Evolutionary conservation across 2,329 filamentous ascomycete species (phyloP), one percentile per base, ranked within the genome.

Genomic region (Aquanectria penicillioides): DNA sequence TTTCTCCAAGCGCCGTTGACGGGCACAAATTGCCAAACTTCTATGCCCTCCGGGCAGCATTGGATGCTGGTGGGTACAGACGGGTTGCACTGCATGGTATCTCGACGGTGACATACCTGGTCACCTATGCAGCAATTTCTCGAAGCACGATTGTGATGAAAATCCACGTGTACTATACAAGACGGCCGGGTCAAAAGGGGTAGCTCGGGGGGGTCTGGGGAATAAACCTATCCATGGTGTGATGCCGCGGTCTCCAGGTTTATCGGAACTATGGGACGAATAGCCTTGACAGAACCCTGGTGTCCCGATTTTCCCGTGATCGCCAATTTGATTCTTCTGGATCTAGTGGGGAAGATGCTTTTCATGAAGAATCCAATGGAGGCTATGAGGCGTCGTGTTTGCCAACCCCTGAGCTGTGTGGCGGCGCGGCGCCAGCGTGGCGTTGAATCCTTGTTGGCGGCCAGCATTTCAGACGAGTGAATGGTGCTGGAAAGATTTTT

Each of bases 401-500:
- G 43, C 40, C 15, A 48, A 58, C 65, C 66, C 64, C 64, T 66
- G 64, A 69, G 48, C 51, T 58, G 61, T 65, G 66, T 67, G 64
- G 66, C 66, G 59, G 52, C 55, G 31, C 44, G 61, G 43, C 59
- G 59, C 57, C 40, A 53, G 22, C 55, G 47, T 58, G 28, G 62
- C 43, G 52, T 49, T 13, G n/a, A 53, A 40, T 26, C 28, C 33
- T 49, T 23, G 17, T 28, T 55, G 43, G 36, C 31, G 12, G 15
- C 3, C 48, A 58, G 41, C 25, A 10, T 20, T 29, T n/a, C n/a
- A n/a, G n/a, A n/a, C n/a, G n/a, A n/a, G n/a, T n/a, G n/a, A n/a
- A n/a, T n/a, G n/a, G n/a, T n/a, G n/a, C n/a, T n/a, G n/a, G n/a
- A n/a, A n/a, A n/a, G n/a, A n/a, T n/a, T n/a, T n/a, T n/a, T n/a